Evolutionary conservation across 768 basidiomycete species (phyloP), one percentile per base, ranked within the genome.

Genomic region (Pleurotus cornucopiae): DNA sequence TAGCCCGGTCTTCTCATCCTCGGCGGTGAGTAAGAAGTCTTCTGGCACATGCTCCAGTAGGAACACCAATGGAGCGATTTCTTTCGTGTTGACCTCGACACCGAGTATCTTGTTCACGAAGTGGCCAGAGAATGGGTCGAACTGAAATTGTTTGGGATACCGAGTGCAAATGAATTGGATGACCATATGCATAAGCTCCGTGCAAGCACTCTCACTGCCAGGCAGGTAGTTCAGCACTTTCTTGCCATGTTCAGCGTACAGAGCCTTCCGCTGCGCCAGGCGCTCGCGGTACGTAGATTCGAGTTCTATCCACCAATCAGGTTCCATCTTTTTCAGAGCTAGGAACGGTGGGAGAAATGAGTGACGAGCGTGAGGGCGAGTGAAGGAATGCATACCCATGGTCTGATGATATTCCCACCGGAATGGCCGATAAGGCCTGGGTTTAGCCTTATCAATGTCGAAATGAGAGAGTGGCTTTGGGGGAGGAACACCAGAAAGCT

Each of bases 251-350:
- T 66, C 38, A 2, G 61, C 58, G 55, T 76, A 72, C 6, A 81
- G 67, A 23, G 64, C 58, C 57, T 71, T 72, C 37, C 80, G 70
- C 43, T 81, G 75, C 2, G 64, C 59, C 34, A 82, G 70, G 34
- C 77, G 72, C 46, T 71, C 67, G 0, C 66, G 65, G 62, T 82
- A 82, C 0, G 79, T 78, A 4, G 76, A 78, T 58, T 82, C 80
- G 13, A 83, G 71, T 56, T 83, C 81, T n/a, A 83, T 65, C 79
- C 79, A 82, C 66, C 74, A 81, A 58, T 82, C 78, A 3, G 77
- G 75, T 48, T 82, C 80, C 60, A 82, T 68, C 44, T 66, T 71
- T 65, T 73, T 73, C 21, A 82, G 60, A 26, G 79, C 81, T 78
- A 37, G 5, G 46, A 48, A 11, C 18, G 14, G n/a, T 23, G 9